Base-by-base conservation (phyloP, 169 alveolate species). In the Cryptosporidium felis region DNA sequence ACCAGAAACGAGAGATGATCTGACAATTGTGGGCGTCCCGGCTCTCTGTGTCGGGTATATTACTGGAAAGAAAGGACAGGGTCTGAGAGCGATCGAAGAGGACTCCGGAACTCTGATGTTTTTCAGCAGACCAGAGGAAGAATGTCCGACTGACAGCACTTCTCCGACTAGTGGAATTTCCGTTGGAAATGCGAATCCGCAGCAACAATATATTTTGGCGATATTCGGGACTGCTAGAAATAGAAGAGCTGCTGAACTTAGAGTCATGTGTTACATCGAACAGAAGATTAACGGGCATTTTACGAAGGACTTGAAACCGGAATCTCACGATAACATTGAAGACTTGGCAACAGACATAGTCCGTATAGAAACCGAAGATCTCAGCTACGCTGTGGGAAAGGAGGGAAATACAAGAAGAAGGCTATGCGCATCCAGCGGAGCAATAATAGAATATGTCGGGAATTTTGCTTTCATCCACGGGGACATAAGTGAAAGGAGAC, bases 71-170 rank as follows among this genome's bases (percentile, higher is more conserved):
- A 85, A 90, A 56, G 93, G 93, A 1, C 80, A 74, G 5, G 93
- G 89, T 30, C 63, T 90, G 14, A 74, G 93, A 26, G 67, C 89
- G 41, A 85, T 90, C 36, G 93, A 90, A 67, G 93, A 90, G 61
- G 93, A 90, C 45, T 90, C 91, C 60, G 82, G 88, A 9, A 90
- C 93, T 16, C 36, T 90, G 46, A 90, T 90, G 93, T 90, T 90
- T 45, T 90, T 90, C 53, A 74, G 85, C 44, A 49, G 66, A 32
- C 85, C 85, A 18, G 85, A 53, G 6, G 66, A 74, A 23, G 56
- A 74, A 34, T 49, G 60, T 34, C 58, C 49, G 5, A 18, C 67
- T 12, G 67, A 74, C 59, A 34, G 53, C 40, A 45, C 62, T 32
- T 42, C 63, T 8, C 74, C 51, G 0, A 74, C 16, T 38, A 32